These are phyloP conservation scores for Aureobasidium melanogenum DNA, from an alignment of 2,329 filamentous ascomycete genomes.

Conservation along the genomic window DNA sequence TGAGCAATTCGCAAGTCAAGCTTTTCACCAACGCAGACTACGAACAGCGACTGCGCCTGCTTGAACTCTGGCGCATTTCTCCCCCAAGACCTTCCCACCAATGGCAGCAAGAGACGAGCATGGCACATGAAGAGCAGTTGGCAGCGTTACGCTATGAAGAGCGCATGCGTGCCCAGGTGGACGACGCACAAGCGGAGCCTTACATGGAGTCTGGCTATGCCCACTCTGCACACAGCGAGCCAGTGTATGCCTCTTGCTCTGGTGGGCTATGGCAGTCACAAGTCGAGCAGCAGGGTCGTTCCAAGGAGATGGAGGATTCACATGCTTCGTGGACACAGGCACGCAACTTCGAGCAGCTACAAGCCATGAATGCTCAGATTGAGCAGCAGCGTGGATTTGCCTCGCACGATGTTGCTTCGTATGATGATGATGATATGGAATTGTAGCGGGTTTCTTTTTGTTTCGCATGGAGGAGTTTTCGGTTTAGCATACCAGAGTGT, in stretches of 20 bases:
- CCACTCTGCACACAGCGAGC: not conserved
- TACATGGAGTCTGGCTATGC: conserved; percentile 2
- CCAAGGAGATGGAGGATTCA: conserved; percentile 53
- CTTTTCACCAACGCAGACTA: conserved; percentile 69
- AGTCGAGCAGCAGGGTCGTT: not conserved
- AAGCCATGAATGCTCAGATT: conserved; percentile 29
- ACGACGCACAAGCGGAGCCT: conserved; percentile 3
- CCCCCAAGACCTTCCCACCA: conserved; percentile 50
- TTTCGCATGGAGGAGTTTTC: not conserved
- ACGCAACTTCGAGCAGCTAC: conserved; percentile 43
- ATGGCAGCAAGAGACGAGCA: conserved; percentile 36
- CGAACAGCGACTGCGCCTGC: conserved; percentile 62
- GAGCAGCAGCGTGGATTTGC: not conserved
- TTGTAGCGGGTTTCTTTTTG: not conserved
- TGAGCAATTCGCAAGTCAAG: conserved; percentile 66
- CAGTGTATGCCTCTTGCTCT: conserved; percentile 10
- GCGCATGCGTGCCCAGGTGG: conserved; percentile 18
- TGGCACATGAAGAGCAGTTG: conserved; percentile 47
- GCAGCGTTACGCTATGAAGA: conserved; percentile 53
- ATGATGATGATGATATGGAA: conserved; percentile 9
- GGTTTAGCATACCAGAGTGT: not conserved
- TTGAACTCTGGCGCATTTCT: conserved; percentile 79
- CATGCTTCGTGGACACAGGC: conserved; percentile 55
- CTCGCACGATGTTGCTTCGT: not conserved
- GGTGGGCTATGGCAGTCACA: conserved; percentile 6